Evolutionary conservation across 108 stramenopile genomes (phyloP), one percentile per base, ranked within the genome.

Genomic region (Hondaea fermentalgiana): DNA sequence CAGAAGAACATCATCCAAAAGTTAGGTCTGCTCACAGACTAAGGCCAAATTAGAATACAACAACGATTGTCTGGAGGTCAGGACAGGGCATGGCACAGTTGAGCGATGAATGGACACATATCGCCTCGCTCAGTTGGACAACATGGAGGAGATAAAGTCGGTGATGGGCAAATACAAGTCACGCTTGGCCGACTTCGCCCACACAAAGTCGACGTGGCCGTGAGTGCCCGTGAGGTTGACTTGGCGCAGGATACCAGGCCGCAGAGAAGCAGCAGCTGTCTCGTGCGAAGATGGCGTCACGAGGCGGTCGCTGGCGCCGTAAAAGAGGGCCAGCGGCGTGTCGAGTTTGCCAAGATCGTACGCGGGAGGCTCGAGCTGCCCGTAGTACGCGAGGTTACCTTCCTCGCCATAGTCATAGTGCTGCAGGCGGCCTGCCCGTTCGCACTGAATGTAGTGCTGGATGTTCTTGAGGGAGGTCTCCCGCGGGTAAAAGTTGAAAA

Each of bases 371-470:
- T 19, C n/a, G 14, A 25, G 42, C 72, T 45, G 49, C 42, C 49
- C 49, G 49, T 83, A 83, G 47, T 28, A 14, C 72, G 35, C 49
- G 72, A 83, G 72, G 49, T 83, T 83, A 10, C 44, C 72, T 5
- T 8, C 49, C 49, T 45, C 47, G 23, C 72, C 72, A 21, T 83
- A 83, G 72, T 83, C 72, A 21, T 25, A 83, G 49, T 83, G 49
- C 49, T 83, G 72, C 72, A 83, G 49, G 0, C 49, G 72, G 19
- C 72, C 72, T 10, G 72, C 72, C n/a, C 49, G 72, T 14, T 51
- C 47, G 49, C 72, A 83, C 72, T 83, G 72, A 5, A 83, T 83
- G 44, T 51, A 51, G 72, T 83, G 72, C 72, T 83, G 72, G 49
- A 83, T 45, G 25, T 83, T 83, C 25, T 83, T 83, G n/a, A 83